Base-by-base conservation (phyloP, 441 rosid species). In the Gossypium aridum region DNA sequence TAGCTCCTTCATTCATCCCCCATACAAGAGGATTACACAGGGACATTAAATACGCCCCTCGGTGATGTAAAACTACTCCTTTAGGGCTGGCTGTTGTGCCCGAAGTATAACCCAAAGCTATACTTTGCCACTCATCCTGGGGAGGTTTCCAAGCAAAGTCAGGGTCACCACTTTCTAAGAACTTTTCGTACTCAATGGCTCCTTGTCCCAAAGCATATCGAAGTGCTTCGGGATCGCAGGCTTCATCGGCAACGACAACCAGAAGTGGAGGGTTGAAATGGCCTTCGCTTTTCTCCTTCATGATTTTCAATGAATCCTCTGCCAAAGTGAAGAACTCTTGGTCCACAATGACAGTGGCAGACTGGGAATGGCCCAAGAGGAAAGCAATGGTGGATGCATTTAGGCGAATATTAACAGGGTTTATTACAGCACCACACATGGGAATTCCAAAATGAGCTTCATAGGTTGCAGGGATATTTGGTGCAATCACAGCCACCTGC, bases 401-500 rank as follows among this genome's bases (percentile, higher is more conserved):
- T 45, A 91, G 86, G 47, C 98, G 97, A 77, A 88, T 85, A 71
- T 93, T 96, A 53, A 93, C 88, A 34, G 79, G 34, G 66, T 93
- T 93, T 63, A 96, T 60, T 37, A 90, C 97, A 57, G 99, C 96
- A 76, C 99, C 99, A 64, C 87, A 79, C 99, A 95, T 92, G 26
- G 99, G 99, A 78, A 95, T 87, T 82, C 95, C 99, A 64, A 91
- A 95, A 79, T 95, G 97, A 66, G 95, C 88, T 87, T 95, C 99
- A 61, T 82, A 93, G 72, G 86, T 62, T 8, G 98, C 97, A 39
- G 99, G 99, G 20, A 86, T 37, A 81, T 95, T 95, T 0, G 99
- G 98, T 19, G 99, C 97, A 34, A 95, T 86, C 49, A 91, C 47
- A 3, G 98, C 93, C n/a, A 91, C 96, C 99, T 95, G 90, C 74